Base-by-base conservation (phyloP, 2,329 filamentous ascomycete species). In the Pseudogymnoascus sp. region DNA sequence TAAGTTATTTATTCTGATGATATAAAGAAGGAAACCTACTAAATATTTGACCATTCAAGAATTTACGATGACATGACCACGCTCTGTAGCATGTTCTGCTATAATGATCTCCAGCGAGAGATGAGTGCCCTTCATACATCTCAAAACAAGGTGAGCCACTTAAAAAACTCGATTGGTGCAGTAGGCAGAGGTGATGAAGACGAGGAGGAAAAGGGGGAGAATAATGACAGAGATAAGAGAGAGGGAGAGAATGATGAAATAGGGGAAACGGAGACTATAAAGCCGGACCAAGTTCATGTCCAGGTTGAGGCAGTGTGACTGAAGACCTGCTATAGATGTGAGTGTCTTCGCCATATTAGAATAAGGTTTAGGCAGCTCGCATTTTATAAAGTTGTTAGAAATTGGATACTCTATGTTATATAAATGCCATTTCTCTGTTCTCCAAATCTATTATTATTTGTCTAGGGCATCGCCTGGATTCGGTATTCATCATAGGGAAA, bases 401-500 rank as follows among this genome's bases (percentile, higher is more conserved):
- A 8, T 22, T 41, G 6, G 19, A 22, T 41, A 41, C 16, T 41
- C 16, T 12, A 41, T 22, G 16, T 1, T 22, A 41, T 41, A 22
- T 12, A 12, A 22, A 41, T 41, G 19, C 19, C 5, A 22, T 7
- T 24, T 46, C 10, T 46, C 19, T 24, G 24, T 10, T 5, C 2
- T 28, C 22, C 12, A 28, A 46, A 26, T 46, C 12, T 19, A 4
- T 10, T 11, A 11, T 46, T 26, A 14, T 6, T 4, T 50, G 7
- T n/a, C 7, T 38, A 31, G 24, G 24, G 14, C 73, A 50, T 16
- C 7, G 43, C 14, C 14, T 31, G 6, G 43, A 50, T 28, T 28
- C 31, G 43, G 24, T 75, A 78, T 59, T 70, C 75, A 56, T 70
- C 69, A 35, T 77, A 78, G 28, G 74, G 67, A 26, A 78, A 78